These are phyloP conservation scores for Talaromyces rugulosus DNA, from an alignment of 2,329 filamentous ascomycete genomes.

Conservation along the genomic window DNA sequence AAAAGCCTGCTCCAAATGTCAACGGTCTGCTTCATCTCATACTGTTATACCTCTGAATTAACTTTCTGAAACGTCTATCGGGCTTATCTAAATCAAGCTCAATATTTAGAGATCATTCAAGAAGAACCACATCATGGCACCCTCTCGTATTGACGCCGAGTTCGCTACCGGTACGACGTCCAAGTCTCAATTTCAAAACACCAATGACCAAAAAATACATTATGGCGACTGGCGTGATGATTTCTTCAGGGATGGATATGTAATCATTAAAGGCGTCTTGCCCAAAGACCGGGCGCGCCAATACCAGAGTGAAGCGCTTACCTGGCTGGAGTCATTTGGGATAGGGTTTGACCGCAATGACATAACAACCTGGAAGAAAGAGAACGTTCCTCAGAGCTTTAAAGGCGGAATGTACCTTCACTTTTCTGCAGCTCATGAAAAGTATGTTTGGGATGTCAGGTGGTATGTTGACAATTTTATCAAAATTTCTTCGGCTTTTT, in stretches of 20 bases:
- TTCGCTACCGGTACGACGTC: neutral
- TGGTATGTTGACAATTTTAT: slow-evolving; percentile 16
- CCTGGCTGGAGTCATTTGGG: slow-evolving; percentile 39
- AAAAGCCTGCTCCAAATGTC: neutral
- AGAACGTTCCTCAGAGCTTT: slow-evolving; percentile 39
- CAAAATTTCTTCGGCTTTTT: neutral
- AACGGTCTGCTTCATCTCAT: no score
- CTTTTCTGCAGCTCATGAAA: slow-evolving; percentile 38
- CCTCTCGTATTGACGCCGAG: neutral
- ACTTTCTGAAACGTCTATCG: neutral
- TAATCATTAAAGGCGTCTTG: neutral
- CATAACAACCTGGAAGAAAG: slow-evolving; percentile 35
- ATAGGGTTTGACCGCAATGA: slow-evolving; percentile 34
- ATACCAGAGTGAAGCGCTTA: slow-evolving; percentile 18
- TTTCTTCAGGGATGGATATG: slow-evolving; percentile 1
- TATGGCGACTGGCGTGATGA: slow-evolving; percentile 1
- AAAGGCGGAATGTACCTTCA: slow-evolving; percentile 28
- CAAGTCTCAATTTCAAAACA: neutral
- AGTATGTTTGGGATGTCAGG: slow-evolving; percentile 41
- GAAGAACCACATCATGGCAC: neutral
- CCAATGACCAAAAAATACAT: neutral
- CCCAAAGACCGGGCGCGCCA: slow-evolving; percentile 1
- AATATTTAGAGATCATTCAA: neutral
- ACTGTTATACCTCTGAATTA: neutral
- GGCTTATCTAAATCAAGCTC: neutral